Percentiles rank a stretch among this genome's conserved stretches.
Conservation (phyloP, 805 yeast species). For the Wickerhamomyces silvicola region DNA sequence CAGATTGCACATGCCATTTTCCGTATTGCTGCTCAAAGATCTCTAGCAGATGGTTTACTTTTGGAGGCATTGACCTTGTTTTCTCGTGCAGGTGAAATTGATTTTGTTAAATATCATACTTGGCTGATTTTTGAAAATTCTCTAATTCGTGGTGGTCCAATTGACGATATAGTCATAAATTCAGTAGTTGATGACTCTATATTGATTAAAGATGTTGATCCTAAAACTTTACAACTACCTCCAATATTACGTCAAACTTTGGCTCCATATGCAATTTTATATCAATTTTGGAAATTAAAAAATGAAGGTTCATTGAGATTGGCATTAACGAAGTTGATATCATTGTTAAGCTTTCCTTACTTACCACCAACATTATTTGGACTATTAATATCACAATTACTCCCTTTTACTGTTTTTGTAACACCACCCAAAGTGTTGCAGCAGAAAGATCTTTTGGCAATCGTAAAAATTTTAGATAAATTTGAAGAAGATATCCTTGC, state of each 20-base stretch:
- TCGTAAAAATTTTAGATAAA: slow-evolving; percentile 16
- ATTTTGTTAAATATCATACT: slow-evolving; percentile 40
- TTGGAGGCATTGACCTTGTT: slow-evolving; percentile 61
- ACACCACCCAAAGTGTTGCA: slow-evolving; percentile 16
- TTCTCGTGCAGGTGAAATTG: slow-evolving; percentile 55
- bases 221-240: slow-evolving; percentile 28
- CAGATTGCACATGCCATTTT: slow-evolving; percentile 51
- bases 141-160: slow-evolving; percentile 42
- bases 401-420: slow-evolving; percentile 32
- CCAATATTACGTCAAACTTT: slow-evolving; percentile 61
- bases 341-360: slow-evolving; percentile 43
- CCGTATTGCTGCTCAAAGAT: slow-evolving; percentile 24
- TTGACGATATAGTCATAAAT: slow-evolving; percentile 51
- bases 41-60: slow-evolving; percentile 22
- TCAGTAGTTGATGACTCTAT: slow-evolving; percentile 37
- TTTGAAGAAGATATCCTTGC: slow-evolving; percentile 12
- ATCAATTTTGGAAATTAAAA: slow-evolving; percentile 37
- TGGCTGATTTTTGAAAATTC: slow-evolving; percentile 62
- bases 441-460: slow-evolving; percentile 14
- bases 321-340: slow-evolving; percentile 27
- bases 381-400: slow-evolving; percentile 40
- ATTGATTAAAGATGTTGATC: slow-evolving; percentile 23
- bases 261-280: slow-evolving; percentile 64
- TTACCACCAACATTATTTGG: slow-evolving; percentile 46
- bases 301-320: slow-evolving; percentile 20